Percentiles rank a stretch among this genome's conserved stretches.
Evolutionary conservation across 1,284 basidiomycete genomes (phyloP).

Genomic region (Jaminaea rosea): DNA sequence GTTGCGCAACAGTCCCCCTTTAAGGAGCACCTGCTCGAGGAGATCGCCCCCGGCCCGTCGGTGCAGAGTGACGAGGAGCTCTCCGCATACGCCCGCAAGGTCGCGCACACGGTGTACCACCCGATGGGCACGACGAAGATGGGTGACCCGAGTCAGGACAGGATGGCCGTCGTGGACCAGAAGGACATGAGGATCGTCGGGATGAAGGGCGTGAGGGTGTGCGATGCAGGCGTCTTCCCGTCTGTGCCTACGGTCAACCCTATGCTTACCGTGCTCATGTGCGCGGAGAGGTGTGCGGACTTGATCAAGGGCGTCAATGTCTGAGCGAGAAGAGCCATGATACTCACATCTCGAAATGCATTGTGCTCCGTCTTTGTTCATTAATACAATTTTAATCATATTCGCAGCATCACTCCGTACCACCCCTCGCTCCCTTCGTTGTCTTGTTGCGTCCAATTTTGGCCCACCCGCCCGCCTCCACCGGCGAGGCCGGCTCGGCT

Average conservation of each 20-base stretch:
- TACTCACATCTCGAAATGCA: too few relatives aligned
- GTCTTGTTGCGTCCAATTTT: background rate
- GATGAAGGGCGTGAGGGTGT: constrained; percentile 35
- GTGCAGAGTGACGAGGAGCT: constrained; percentile 43
- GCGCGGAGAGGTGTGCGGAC: constrained; percentile 44
- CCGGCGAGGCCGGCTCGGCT: background rate
- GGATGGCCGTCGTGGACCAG: constrained; percentile 40
- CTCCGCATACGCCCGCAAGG: constrained; percentile 41
- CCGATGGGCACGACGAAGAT: constrained; percentile 46
- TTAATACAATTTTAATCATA: background rate
- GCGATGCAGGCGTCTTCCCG: constrained; percentile 45
- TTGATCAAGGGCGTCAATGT: constrained; percentile 18
- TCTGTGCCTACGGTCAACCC: constrained; percentile 42
- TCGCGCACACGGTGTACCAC: constrained; percentile 48
- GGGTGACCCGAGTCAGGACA: constrained; percentile 38
- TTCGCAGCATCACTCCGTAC: background rate
- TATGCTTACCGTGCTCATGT: constrained; percentile 35
- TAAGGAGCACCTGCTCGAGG: constrained; percentile 48
- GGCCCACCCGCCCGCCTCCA: background rate
- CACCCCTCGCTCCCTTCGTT: background rate
- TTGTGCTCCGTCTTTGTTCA: too few relatives aligned
- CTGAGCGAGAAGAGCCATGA: background rate
- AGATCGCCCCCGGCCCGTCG: constrained; percentile 46
- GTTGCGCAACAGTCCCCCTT: constrained; percentile 51
- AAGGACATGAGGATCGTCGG: constrained; percentile 37